phyloP scores from a whole-genome alignment of 495 filamentous ascomycete genomes.

The Daldinia childiae region DNA sequence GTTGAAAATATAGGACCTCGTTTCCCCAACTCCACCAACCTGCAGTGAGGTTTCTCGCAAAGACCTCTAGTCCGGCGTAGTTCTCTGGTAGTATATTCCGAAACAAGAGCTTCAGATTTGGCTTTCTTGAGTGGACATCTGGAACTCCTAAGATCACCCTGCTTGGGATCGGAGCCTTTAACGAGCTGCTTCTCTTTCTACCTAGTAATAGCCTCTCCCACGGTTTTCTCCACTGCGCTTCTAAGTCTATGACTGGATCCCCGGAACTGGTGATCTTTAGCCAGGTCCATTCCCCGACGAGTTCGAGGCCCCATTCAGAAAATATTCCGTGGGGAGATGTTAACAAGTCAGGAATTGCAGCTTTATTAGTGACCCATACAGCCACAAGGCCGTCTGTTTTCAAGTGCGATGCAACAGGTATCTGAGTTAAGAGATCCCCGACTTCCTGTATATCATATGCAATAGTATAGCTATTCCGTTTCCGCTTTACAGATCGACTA shows the following conservation, averaged over 20 bases:
- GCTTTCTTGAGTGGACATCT: constrained; percentile 92
- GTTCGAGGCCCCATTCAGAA: constrained; percentile 67
- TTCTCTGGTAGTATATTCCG: constrained; percentile 53
- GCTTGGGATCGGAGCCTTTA: constrained; percentile 48
- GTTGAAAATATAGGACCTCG: constrained; percentile 84
- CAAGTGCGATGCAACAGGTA: constrained; percentile 67
- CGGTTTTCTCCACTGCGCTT: constrained; percentile 79
- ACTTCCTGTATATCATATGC: constrained; percentile 53
- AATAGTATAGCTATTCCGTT: constrained; percentile 69
- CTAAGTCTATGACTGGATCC: constrained; percentile 73
- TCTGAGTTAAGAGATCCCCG: constrained; percentile 54
- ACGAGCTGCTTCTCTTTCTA: constrained; percentile 45
- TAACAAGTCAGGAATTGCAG: constrained; percentile 65
- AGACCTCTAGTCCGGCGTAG: constrained; percentile 82
- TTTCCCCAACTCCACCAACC: constrained; percentile 94
- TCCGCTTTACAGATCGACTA: constrained; percentile 83
- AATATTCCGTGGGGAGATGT: constrained; percentile 64
- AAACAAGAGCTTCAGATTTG: constrained; percentile 61
- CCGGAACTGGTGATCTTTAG: constrained; percentile 80
- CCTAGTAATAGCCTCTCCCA: constrained; percentile 87
- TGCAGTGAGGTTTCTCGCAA: constrained; percentile 83
- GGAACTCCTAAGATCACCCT: constrained; percentile 82
- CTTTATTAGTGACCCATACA: constrained; percentile 91
- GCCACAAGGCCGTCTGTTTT: constrained; percentile 67
- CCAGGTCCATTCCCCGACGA: constrained; percentile 91